Evolutionary conservation across 2,329 filamentous ascomycete species (phyloP).

Genomic region (Fusarium devonianum): DNA sequence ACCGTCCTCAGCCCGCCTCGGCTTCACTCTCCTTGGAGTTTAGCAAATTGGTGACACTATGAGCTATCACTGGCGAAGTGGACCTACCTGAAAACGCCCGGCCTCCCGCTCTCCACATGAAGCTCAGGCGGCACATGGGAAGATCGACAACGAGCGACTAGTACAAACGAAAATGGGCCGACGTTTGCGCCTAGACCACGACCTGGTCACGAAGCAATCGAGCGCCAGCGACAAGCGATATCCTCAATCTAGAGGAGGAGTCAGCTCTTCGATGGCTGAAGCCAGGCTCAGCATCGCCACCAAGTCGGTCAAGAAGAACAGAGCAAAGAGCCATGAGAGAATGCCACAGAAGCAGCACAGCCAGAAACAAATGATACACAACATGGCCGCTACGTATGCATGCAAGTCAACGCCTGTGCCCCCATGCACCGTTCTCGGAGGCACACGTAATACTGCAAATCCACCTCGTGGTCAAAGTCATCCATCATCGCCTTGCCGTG

Average conservation of each 20-base stretch:
- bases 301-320: slow-evolving; percentile 6
- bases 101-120: background rate
- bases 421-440: slow-evolving; percentile 5
- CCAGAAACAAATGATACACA: slow-evolving; percentile 6
- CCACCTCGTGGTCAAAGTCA: slow-evolving; percentile 28
- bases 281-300: slow-evolving; percentile 2
- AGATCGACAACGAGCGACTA: slow-evolving; percentile 9
- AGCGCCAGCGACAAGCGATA: background rate
- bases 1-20: background rate
- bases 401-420: slow-evolving; percentile 19
- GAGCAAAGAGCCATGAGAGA: slow-evolving; percentile 1
- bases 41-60: background rate
- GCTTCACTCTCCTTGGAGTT: background rate
- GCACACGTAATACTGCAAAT: slow-evolving; percentile 7
- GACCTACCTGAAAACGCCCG: slow-evolving; percentile 2
- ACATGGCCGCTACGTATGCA: slow-evolving; percentile 15
- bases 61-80: slow-evolving; percentile 6
- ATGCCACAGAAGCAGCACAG: background rate
- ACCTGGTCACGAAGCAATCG: background rate
- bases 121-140: slow-evolving; percentile 11
- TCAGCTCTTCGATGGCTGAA: background rate
- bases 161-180: slow-evolving; percentile 4
- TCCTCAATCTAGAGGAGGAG: background rate
- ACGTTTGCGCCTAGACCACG: slow-evolving; percentile 8
- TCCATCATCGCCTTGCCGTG: too few relatives aligned